Conservation (phyloP, 2,329 filamentous ascomycete genomes). For the Penicillium sp. region DNA sequence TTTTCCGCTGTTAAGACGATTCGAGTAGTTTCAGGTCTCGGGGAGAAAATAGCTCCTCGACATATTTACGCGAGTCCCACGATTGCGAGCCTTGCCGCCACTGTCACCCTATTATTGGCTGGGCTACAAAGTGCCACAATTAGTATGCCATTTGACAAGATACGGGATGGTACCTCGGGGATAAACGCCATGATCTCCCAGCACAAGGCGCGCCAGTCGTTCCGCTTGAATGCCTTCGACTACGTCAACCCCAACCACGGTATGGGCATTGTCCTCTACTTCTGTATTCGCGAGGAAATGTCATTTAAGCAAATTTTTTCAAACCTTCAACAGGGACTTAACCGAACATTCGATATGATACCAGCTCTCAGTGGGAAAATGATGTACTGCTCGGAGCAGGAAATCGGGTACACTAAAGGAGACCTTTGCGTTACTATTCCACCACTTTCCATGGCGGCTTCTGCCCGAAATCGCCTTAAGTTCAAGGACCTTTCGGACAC, state of each 20-base stretch:
- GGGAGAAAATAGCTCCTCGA: too few species aligned
- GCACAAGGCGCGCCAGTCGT: neutral
- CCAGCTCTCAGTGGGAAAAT: slow-evolving; percentile 10
- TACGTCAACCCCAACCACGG: slow-evolving; percentile 9
- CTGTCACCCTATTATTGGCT: too few species aligned
- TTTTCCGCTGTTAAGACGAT: neutral
- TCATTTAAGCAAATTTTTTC: slow-evolving; percentile 3
- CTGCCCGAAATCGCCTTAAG: slow-evolving; percentile 1
- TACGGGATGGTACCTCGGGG: too few species aligned
- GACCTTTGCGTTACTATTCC: slow-evolving; percentile 10
- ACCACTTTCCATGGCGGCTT: neutral
- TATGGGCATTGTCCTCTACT: slow-evolving; percentile 9
- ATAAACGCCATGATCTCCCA: too few species aligned
- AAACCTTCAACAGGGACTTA: slow-evolving; percentile 8
- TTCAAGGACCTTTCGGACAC: slow-evolving; percentile 5
- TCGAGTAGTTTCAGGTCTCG: too few species aligned
- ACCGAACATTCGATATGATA: slow-evolving; percentile 9
- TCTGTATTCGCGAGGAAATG: slow-evolving; percentile 6
- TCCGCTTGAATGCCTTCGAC: slow-evolving; percentile 7
- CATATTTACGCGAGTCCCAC: too few species aligned
- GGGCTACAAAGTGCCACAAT: too few species aligned
- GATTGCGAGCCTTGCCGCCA: too few species aligned
- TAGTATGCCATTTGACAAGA: too few species aligned
- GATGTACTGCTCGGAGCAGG: slow-evolving; percentile 5
- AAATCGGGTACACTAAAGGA: slow-evolving; percentile 6